A percentile compares a stretch with the other conserved stretches of the same genome.
Evolutionary conservation across 2,329 filamentous ascomycete genomes (phyloP).

Genomic region (Lomentospora prolificans): DNA sequence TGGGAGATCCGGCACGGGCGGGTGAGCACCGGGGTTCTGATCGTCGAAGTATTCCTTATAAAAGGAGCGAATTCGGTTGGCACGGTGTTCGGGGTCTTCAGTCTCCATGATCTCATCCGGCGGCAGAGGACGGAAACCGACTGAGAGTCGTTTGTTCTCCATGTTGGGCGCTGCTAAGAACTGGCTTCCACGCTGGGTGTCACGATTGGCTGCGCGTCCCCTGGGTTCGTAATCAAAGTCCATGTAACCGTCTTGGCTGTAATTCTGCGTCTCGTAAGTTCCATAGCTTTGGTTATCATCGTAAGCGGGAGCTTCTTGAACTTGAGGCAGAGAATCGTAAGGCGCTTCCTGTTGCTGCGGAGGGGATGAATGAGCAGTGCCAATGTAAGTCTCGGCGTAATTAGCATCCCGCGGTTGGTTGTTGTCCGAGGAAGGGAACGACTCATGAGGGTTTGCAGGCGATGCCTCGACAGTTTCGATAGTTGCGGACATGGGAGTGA

Average conservation of each 20-base stretch:
- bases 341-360: conserved; percentile 8
- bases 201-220: conserved; percentile 23
- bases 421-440: not conserved
- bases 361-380: not conserved
- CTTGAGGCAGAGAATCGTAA: not conserved
- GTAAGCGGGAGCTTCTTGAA: conserved; percentile 7
- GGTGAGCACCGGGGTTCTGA: conserved; percentile 28
- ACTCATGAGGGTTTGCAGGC: not conserved
- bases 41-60: conserved; percentile 99
- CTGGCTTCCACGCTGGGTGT: conserved; percentile 18
- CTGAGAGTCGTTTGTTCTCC: conserved; percentile 51
- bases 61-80: conserved; percentile 95
- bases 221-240: conserved; percentile 22
- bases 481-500: not conserved
- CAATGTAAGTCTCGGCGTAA: not conserved
- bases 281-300: conserved; percentile 10
- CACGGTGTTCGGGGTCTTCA: conserved; percentile 87
- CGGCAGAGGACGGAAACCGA: conserved; percentile 74
- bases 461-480: conserved; percentile 3
- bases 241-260: conserved; percentile 10
- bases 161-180: conserved; percentile 44
- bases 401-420: not conserved
- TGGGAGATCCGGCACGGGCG: conserved; percentile 25
- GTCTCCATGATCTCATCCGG: conserved; percentile 68
- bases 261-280: conserved; percentile 14